Base-by-base conservation (phyloP, 495 filamentous ascomycete genomes). In the Annulohypoxylon moriforme region DNA sequence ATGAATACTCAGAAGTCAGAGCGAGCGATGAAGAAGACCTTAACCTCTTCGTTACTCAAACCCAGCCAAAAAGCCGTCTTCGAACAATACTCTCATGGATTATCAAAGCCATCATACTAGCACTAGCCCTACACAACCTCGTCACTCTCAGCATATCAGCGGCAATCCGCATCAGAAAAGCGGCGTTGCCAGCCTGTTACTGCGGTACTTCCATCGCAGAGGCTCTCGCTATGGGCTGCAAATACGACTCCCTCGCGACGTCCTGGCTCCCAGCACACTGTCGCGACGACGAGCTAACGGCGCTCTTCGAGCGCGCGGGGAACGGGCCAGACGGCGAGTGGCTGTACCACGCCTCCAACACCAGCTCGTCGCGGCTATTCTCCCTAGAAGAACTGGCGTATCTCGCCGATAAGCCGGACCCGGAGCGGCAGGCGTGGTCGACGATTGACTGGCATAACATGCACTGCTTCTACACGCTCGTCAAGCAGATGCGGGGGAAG, bases 391-490 rank as follows among this genome's bases (percentile, higher is more conserved):
- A 50, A 9, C 13, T 50, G 46, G 4, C 46, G 4, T 50, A 25
- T 8, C 22, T 50, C 0, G 46, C 46, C 16, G 46, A 50, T 4
- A 50, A 25, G 22, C 22, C 46, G 11, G 46, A 50, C 46, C 46
- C 46, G 20, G 20, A 50, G 46, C 20, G 46, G 11, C 22, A 50
- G 11, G 46, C 46, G 22, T 50, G 18, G 20, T 50, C 46, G 22
- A 50, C 22, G 2, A 25, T 50, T 2, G 46, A 50, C 11, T 50
- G 46, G 46, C 46, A 50, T 20, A 50, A 50, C 11, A 20, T 20
- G 46, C 46, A 50, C 3, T 50, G 46, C 22, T 50, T 50, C 46
- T 50, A 50, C 22, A 50, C 46, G 22, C 46, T 50, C 10, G 46
- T 50, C 8, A 50, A 50, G 46, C 46, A 50, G 46, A 25, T 50